Percentiles rank a stretch among this genome's conserved stretches.
These are phyloP conservation scores for Fusarium sp. DNA, from an alignment of 2,329 filamentous ascomycete species.

Conservation along the genomic window DNA sequence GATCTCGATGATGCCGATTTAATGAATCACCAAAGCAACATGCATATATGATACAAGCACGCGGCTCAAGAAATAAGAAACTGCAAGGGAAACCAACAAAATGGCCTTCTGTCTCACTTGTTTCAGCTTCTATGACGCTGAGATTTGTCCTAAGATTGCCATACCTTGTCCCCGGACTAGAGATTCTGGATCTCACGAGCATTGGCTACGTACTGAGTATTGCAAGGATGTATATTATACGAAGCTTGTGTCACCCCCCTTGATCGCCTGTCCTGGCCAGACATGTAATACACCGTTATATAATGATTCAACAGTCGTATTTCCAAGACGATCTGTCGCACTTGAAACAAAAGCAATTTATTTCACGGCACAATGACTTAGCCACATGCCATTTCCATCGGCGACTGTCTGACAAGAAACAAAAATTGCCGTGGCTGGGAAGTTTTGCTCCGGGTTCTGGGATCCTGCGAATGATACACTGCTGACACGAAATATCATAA, in stretches of 20 bases:
- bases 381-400: slow-evolving; percentile 7
- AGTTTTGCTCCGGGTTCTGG: not conserved
- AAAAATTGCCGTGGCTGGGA: not conserved
- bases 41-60: slow-evolving; percentile 7
- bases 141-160: not conserved
- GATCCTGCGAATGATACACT: not conserved
- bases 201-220: not conserved
- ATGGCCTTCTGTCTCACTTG: slow-evolving; percentile 2
- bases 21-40: slow-evolving; percentile 19
- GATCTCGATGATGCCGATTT: not conserved
- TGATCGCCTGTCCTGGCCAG: not conserved
- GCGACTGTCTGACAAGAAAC: not conserved
- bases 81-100: slow-evolving; percentile 12
- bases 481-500: not conserved
- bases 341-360: slow-evolving; percentile 10
- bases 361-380: not conserved
- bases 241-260: slow-evolving; percentile 1
- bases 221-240: slow-evolving; percentile 16
- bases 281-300: slow-evolving; percentile 3
- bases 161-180: slow-evolving; percentile 7
- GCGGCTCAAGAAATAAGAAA: slow-evolving; percentile 5
- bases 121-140: slow-evolving; percentile 26
- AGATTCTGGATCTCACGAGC: slow-evolving; percentile 17
- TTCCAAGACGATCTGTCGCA: slow-evolving; percentile 17
- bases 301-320: slow-evolving; percentile 18